Evolutionary conservation across 2,329 filamentous ascomycete genomes (phyloP).

Genomic region (Pseudopithomyces maydicus): DNA sequence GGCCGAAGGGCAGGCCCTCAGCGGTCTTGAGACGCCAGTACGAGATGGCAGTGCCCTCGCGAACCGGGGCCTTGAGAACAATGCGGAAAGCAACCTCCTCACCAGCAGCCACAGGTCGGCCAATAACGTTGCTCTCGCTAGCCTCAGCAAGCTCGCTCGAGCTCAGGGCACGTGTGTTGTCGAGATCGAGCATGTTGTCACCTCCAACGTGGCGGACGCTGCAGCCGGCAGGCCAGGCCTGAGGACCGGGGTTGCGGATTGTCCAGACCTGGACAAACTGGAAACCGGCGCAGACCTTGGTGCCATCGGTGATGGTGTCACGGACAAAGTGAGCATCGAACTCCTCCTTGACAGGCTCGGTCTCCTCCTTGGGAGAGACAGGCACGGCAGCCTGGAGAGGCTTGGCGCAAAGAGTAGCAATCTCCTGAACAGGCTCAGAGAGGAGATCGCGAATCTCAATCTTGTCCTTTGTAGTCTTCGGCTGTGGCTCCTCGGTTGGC

Average conservation of each 20-base stretch:
- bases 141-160: conserved; percentile 77
- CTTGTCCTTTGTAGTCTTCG: conserved; percentile 46
- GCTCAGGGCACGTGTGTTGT: conserved; percentile 78
- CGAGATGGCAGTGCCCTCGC: conserved; percentile 81
- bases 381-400: conserved; percentile 18
- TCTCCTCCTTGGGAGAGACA: conserved; percentile 13
- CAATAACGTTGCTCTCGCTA: conserved; percentile 80
- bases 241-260: conserved; percentile 79
- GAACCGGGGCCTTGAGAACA: conserved; percentile 77
- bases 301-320: conserved; percentile 81
- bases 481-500: conserved; percentile 57
- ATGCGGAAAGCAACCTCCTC: conserved; percentile 82
- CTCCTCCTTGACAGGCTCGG: conserved; percentile 27
- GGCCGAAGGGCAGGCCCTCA: conserved; percentile 82
- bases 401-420: conserved; percentile 24
- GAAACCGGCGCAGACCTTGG: conserved; percentile 69
- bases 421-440: conserved; percentile 40
- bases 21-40: conserved; percentile 93
- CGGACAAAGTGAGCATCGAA: conserved; percentile 73
- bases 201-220: conserved; percentile 90
- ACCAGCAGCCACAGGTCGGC: conserved; percentile 70
- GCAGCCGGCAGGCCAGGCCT: conserved; percentile 85
- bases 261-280: conserved; percentile 92
- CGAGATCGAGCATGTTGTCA: conserved; percentile 93
- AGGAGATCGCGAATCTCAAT: conserved; percentile 47